Percentiles rank a stretch among this genome's conserved stretches.
These are phyloP conservation scores for Chionographis japonica DNA, from an alignment of 106 monocot species.

Conservation along the genomic window DNA sequence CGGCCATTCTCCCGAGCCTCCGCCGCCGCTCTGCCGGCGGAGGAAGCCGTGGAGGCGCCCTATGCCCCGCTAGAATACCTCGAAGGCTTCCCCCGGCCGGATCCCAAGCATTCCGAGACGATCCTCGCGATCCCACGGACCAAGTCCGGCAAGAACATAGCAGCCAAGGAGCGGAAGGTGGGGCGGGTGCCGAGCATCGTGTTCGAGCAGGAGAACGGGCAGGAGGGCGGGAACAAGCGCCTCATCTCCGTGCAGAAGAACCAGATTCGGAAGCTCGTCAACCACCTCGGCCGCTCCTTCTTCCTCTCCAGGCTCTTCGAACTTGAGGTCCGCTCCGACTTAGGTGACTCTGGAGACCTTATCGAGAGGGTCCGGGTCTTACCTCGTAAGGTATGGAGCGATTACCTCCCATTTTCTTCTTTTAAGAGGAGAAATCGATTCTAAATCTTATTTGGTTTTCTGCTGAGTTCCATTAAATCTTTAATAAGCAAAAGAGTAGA, in stretches of 20 bases:
- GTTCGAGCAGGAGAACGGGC: conserved; percentile 93
- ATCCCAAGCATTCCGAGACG: conserved; percentile 80
- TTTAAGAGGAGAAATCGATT: no score
- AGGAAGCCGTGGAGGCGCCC: not conserved
- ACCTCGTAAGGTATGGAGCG: conserved; percentile 57
- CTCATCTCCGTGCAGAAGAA: conserved; percentile 76
- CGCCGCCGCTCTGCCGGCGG: conserved; percentile 13
- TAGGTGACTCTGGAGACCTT: conserved; percentile 34
- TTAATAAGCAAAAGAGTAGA: no score
- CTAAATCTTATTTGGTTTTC: no score
- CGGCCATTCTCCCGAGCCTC: conserved; percentile 17
- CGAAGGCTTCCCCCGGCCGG: conserved; percentile 71
- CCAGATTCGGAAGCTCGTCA: conserved; percentile 92
- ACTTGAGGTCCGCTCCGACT: conserved; percentile 64
- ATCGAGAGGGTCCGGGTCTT: conserved; percentile 91
- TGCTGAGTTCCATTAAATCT: no score
- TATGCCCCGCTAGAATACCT: conserved; percentile 51
- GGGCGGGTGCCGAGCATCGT: conserved; percentile 89
- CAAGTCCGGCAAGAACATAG: conserved; percentile 59
- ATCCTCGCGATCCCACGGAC: conserved; percentile 64
- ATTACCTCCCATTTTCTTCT: not conserved
- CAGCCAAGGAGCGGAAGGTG: conserved; percentile 74
- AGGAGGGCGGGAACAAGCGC: conserved; percentile 94
- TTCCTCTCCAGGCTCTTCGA: conserved; percentile 83
- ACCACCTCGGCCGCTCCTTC: conserved; percentile 73